Evolutionary conservation across 495 filamentous ascomycete species (phyloP).

Genomic region (Penicillium malachiteum): DNA sequence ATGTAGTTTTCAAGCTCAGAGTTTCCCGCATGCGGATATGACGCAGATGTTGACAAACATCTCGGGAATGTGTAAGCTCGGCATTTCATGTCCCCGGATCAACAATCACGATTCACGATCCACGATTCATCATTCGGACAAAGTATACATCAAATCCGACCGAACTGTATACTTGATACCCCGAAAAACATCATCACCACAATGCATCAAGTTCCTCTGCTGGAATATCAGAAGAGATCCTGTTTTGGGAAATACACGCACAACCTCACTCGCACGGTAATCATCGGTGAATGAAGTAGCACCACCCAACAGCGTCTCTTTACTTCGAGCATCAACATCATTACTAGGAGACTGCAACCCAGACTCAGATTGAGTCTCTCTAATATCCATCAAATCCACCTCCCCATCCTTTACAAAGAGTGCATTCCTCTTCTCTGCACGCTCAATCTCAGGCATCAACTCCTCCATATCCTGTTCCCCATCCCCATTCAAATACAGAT

Average conservation of each 20-base stretch:
- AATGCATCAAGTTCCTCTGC: constrained; percentile 65
- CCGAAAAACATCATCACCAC: constrained; percentile 68
- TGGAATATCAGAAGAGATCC: constrained; percentile 79
- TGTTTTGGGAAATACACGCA: constrained; percentile 67
- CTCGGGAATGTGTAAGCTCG: background rate
- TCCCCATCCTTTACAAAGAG: constrained; percentile 13
- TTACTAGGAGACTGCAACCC: background rate
- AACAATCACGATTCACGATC: background rate
- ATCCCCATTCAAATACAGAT: constrained; percentile 76
- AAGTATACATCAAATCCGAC: constrained; percentile 71
- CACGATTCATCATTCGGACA: background rate
- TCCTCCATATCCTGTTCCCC: constrained; percentile 44
- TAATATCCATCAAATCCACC: constrained; percentile 10
- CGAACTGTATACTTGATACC: constrained; percentile 77
- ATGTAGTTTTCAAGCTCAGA: too few species aligned
- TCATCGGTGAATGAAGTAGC: constrained; percentile 62
- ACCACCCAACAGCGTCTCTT: constrained; percentile 48
- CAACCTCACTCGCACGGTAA: constrained; percentile 32
- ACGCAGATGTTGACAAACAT: too few species aligned
- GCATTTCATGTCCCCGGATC: background rate
- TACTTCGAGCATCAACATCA: background rate
- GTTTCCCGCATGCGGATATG: too few species aligned
- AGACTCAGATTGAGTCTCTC: background rate
- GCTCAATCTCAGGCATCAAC: constrained; percentile 23
- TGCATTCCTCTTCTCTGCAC: constrained; percentile 12